These are phyloP conservation scores for Triticum timopheevii DNA, from an alignment of 176 grass and related monocot genomes.

Conservation along the genomic window DNA sequence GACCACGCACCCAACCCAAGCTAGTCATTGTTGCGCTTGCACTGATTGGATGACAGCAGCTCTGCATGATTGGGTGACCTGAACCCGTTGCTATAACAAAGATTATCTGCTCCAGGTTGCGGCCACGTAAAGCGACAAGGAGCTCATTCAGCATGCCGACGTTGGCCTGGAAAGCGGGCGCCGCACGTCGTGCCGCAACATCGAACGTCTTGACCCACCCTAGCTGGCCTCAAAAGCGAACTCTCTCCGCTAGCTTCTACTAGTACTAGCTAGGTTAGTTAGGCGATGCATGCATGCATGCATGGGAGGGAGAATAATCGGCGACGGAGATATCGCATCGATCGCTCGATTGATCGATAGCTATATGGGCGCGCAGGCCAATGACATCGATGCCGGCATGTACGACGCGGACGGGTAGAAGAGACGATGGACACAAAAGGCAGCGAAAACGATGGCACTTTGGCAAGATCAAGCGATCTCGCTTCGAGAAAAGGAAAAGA, in stretches of 20 bases:
- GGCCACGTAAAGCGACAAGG: neutral
- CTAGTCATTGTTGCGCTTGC: neutral
- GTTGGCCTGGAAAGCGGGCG: neutral
- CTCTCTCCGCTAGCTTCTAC: neutral
- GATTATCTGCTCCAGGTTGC: neutral
- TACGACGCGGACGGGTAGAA: neutral
- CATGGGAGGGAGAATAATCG: neutral
- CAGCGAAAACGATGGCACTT: slow-evolving; percentile 21
- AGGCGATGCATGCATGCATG: neutral
- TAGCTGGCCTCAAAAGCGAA: neutral
- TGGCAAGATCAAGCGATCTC: neutral
- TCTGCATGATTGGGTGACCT: neutral
- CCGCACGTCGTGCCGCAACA: neutral
- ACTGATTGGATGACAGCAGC: neutral
- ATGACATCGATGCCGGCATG: neutral
- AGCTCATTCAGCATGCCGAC: neutral
- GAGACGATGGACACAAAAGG: neutral
- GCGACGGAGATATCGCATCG: neutral
- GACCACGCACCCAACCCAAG: neutral
- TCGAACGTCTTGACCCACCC: neutral
- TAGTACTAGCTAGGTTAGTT: neutral
- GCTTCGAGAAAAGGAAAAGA: neutral
- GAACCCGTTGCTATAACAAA: neutral
- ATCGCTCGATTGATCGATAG: neutral
- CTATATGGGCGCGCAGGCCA: neutral